phyloP scores from a whole-genome alignment of 108 stramenopile species.

The Conticribra guillardii region DNA sequence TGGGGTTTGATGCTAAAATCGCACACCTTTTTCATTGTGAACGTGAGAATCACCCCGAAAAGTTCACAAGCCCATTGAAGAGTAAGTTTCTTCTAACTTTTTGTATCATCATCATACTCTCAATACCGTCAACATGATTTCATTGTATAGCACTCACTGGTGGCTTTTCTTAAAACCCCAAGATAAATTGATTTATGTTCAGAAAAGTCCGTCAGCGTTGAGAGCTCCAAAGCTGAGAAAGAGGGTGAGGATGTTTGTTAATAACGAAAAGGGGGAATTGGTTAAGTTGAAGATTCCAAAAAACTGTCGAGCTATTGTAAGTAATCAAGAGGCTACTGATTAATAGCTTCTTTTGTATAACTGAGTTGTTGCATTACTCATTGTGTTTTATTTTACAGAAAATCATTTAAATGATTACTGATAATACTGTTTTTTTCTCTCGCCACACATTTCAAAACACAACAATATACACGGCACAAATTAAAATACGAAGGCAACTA shows the following conservation, averaged over 20 bases:
- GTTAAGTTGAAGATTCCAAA: constrained; percentile 45
- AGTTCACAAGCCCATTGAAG: constrained; percentile 56
- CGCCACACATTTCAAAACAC: too few species aligned
- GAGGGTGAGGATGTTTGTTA: constrained; percentile 43
- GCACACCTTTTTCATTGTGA: constrained; percentile 67
- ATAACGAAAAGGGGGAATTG: constrained; percentile 37
- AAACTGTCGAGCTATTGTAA: constrained; percentile 45
- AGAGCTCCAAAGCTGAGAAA: constrained; percentile 45
- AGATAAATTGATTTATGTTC: constrained; percentile 67
- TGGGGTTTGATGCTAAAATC: constrained; percentile 73
- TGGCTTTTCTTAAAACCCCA: too few species aligned
- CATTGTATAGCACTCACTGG: too few species aligned
- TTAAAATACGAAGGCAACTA: constrained; percentile 37
- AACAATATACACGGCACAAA: too few species aligned
- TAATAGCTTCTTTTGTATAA: too few species aligned
- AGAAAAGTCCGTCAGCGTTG: constrained; percentile 45
- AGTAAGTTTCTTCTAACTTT: neutral
- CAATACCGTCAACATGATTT: too few species aligned
- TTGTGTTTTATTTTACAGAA: too few species aligned
- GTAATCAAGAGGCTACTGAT: neutral
- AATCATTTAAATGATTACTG: too few species aligned
- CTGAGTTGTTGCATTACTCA: too few species aligned
- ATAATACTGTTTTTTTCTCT: too few species aligned
- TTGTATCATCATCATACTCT: too few species aligned
- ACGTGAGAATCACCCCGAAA: constrained; percentile 58